phyloP scores from a whole-genome alignment of 805 yeast genomes.

The Monosporozyma aquatica region DNA sequence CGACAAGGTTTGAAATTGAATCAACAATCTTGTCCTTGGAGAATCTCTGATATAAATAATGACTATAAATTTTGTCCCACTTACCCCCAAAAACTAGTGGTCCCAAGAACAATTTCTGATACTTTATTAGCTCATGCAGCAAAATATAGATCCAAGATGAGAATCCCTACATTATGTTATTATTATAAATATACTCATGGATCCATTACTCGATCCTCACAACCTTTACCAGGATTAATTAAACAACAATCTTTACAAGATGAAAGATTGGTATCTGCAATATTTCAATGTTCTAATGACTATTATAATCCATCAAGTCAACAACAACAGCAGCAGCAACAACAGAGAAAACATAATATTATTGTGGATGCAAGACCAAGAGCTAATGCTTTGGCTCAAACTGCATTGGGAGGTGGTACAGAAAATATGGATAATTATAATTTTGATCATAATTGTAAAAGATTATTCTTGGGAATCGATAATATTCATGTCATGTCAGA shows the following conservation, averaged over 20 bases:
- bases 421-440: slow-evolving; percentile 85
- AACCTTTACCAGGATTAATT: slow-evolving; percentile 85
- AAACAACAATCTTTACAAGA: slow-evolving; percentile 86
- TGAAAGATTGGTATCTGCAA: slow-evolving; percentile 69
- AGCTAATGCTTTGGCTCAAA: slow-evolving; percentile 93
- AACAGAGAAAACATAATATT: slow-evolving; percentile 48
- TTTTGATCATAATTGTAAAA: slow-evolving; percentile 41
- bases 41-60: slow-evolving; percentile 55
- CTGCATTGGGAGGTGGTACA: slow-evolving; percentile 96
- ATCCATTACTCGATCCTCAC: slow-evolving; percentile 81
- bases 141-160: slow-evolving; percentile 72
- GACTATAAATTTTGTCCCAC: slow-evolving; percentile 62
- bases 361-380: slow-evolving; percentile 89
- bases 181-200: slow-evolving; percentile 61
- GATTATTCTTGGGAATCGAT: slow-evolving; percentile 82
- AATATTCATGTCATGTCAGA: slow-evolving; percentile 95
- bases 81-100: slow-evolving; percentile 59
- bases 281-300: slow-evolving; percentile 49
- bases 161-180: slow-evolving; percentile 79
- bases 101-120: slow-evolving; percentile 75
- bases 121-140: slow-evolving; percentile 75
- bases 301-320: neutral
- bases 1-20: slow-evolving; percentile 54
- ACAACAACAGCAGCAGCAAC: too few species aligned
- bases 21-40: slow-evolving; percentile 43